A percentile compares a stretch with the other conserved stretches of the same genome.
phyloP scores from a whole-genome alignment of 768 basidiomycete species.

The Tricholoma terreum region DNA sequence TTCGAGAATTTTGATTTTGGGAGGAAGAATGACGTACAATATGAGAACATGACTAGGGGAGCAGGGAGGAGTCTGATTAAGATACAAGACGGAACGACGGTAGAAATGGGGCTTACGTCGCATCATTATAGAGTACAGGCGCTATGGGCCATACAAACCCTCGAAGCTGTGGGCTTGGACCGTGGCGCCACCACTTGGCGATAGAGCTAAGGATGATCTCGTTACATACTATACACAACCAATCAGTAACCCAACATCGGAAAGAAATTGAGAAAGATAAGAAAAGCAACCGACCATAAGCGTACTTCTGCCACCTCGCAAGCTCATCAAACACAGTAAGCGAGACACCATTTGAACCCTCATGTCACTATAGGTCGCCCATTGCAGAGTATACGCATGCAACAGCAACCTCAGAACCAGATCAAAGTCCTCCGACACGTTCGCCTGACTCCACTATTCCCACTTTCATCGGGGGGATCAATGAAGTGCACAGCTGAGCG shows the following conservation, averaged over 20 bases:
- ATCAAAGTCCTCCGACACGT: slow-evolving; percentile 83
- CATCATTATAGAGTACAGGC: slow-evolving; percentile 83
- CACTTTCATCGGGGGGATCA: slow-evolving; percentile 57
- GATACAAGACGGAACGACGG: background rate
- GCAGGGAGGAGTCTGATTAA: background rate
- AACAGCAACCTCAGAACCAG: slow-evolving; percentile 68
- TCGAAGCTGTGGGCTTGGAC: slow-evolving; percentile 71
- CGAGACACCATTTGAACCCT: slow-evolving; percentile 86
- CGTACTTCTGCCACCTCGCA: slow-evolving; percentile 85
- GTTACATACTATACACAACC: slow-evolving; percentile 45
- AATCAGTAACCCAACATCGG: slow-evolving; percentile 8
- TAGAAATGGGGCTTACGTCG: slow-evolving; percentile 42
- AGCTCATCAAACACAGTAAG: slow-evolving; percentile 86
- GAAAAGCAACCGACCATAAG: slow-evolving; percentile 45
- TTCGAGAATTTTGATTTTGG: slow-evolving; percentile 11
- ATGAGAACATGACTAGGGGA: slow-evolving; percentile 46
- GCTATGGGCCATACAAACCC: slow-evolving; percentile 73
- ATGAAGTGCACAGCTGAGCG: slow-evolving; percentile 77
- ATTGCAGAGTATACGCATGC: slow-evolving; percentile 68
- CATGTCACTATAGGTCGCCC: slow-evolving; percentile 85
- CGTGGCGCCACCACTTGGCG: slow-evolving; percentile 68
- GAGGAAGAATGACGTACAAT: slow-evolving; percentile 30
- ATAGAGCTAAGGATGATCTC: slow-evolving; percentile 87
- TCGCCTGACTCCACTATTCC: slow-evolving; percentile 74
- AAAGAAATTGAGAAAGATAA: background rate